phyloP scores from a whole-genome alignment of 805 yeast species.

The Ogataea sp. region DNA sequence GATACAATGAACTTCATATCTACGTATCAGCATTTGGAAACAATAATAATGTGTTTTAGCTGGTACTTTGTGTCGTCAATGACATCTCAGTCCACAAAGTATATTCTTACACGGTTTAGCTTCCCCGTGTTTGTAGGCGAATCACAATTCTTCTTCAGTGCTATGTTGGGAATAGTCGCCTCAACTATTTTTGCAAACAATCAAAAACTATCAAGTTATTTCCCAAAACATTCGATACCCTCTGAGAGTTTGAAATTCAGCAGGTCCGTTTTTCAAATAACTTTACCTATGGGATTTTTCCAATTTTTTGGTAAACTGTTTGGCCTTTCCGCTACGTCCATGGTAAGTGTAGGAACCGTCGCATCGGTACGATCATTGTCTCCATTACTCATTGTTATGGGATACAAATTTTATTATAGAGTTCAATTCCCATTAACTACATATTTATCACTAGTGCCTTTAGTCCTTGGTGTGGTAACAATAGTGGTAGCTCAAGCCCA shows the following conservation, averaged over 20 bases:
- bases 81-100: constrained; percentile 57
- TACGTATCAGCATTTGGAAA: constrained; percentile 18
- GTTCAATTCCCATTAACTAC: constrained; percentile 43
- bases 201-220: constrained; percentile 15
- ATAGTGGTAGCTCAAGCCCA: constrained; percentile 29
- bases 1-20: background rate
- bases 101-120: constrained; percentile 44
- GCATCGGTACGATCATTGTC: constrained; percentile 64
- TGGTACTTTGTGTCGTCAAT: constrained; percentile 60
- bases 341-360: constrained; percentile 61
- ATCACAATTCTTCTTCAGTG: constrained; percentile 50
- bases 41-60: constrained; percentile 35
- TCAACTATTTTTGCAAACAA: constrained; percentile 5
- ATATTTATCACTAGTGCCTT: constrained; percentile 43
- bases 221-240: constrained; percentile 54
- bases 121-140: constrained; percentile 60
- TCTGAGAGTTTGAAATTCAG: constrained; percentile 18
- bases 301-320: constrained; percentile 60
- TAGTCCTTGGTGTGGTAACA: constrained; percentile 44
- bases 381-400: constrained; percentile 50
- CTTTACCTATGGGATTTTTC: constrained; percentile 57
- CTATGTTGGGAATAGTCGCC: constrained; percentile 17
- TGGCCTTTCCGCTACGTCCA: constrained; percentile 55
- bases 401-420: constrained; percentile 45
- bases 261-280: constrained; percentile 35